Conservation (phyloP, 2,329 filamentous ascomycete genomes). For the Mollisia scopiformis region DNA sequence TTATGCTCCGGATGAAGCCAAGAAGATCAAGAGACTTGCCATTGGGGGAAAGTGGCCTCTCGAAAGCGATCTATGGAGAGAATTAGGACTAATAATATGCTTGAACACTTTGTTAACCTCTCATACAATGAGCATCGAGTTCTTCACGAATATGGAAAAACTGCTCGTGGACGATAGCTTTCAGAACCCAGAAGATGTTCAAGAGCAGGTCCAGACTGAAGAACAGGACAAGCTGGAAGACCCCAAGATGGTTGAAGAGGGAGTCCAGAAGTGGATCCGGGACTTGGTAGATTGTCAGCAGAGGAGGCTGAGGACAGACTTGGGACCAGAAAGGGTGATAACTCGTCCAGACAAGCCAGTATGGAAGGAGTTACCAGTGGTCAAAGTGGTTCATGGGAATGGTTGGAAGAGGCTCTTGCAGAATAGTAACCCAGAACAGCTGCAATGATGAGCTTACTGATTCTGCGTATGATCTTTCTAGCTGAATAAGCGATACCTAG, state of each 20-base stretch:
- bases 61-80: background rate
- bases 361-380: background rate
- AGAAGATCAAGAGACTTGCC: background rate
- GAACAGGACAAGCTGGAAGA: background rate
- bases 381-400: background rate
- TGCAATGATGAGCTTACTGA: too few species aligned
- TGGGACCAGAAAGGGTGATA: too few species aligned
- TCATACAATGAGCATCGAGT: background rate
- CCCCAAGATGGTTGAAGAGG: background rate
- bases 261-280: background rate
- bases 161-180: background rate
- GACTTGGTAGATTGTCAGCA: background rate
- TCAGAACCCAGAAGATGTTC: background rate
- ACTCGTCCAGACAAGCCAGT: too few species aligned
- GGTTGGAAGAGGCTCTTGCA: too few species aligned
- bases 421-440: too few species aligned
- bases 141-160: background rate
- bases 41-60: background rate
- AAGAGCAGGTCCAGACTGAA: background rate
- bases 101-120: background rate
- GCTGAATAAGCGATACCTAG: too few species aligned
- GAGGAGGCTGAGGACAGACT: too few species aligned
- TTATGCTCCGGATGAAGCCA: background rate
- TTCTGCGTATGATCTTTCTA: too few species aligned
- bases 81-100: background rate